Base-by-base conservation (phyloP, 805 yeast species). In the Nakazawaea wyomingensis region DNA sequence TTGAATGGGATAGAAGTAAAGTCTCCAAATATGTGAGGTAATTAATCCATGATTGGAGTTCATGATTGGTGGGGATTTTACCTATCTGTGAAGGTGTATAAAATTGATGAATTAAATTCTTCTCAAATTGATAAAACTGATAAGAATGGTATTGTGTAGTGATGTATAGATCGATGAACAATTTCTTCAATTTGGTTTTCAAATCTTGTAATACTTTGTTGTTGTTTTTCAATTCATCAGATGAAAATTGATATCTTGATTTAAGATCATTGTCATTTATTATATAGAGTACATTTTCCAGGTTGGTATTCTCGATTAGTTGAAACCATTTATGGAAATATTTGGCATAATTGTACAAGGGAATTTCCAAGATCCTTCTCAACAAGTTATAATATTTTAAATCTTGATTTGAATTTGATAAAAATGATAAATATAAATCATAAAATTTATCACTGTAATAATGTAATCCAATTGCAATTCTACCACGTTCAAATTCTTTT, bases 41-140 rank as follows among this genome's bases (percentile, higher is more conserved):
- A 22, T 65, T 57, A 41, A 70, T 74, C 79, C 95, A 83, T 9
- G 62, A 65, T 16, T 70, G 72, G 17, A 82, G 53, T 50, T 83
- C 85, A 39, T 24, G 8, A 24, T 8, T 9, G 2, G 74, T 71
- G 18, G 53, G 54, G 48, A 57, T 72, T 48, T 48, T 56, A 37
- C 21, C 61, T n/a, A n/a, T n/a, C n/a, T n/a, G n/a, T n/a, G n/a
- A n/a, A n/a, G n/a, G n/a, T n/a, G n/a, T n/a, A n/a, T n/a, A n/a
- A n/a, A n/a, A n/a, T n/a, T n/a, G n/a, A n/a, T n/a, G n/a, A n/a
- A n/a, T n/a, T n/a, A n/a, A n/a, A 50, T 27, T 56, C 49, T 35
- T 46, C 3, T 66, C 59, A 53, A 1, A 69, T 65, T 21, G 60
- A 62, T 49, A 55, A 72, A 48, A 61, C 71, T 6, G 68, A 69